Evolutionary conservation across 2,329 filamentous ascomycete species (phyloP).

Genomic region (Chaetomium strumarium): DNA sequence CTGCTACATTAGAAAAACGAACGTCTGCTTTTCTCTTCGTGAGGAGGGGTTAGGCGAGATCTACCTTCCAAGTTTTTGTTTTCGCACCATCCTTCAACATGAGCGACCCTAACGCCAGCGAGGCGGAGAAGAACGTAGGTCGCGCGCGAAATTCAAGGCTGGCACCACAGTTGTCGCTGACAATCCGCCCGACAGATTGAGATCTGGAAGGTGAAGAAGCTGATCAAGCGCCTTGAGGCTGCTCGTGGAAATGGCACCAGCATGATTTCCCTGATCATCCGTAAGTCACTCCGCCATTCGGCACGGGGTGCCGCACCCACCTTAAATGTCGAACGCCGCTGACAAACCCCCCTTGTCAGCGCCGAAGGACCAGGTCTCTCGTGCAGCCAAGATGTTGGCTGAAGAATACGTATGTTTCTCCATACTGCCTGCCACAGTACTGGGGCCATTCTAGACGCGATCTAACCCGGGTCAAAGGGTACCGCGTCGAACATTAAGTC

Average conservation of each 20-base stretch:
- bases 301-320: background rate
- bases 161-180: conserved; percentile 15
- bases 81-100: conserved; percentile 52
- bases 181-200: conserved; percentile 47
- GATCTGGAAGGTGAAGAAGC: conserved; percentile 98
- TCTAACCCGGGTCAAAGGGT: conserved; percentile 51
- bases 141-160: background rate
- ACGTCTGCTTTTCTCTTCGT: conserved; percentile 7
- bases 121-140: conserved; percentile 92
- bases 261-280: conserved; percentile 99
- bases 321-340: conserved; percentile 19
- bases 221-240: conserved; percentile 96
- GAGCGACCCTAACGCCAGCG: conserved; percentile 80
- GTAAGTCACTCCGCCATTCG: conserved; percentile 48
- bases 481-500: conserved; percentile 99
- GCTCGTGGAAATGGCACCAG: conserved; percentile 97
- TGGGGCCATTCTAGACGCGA: background rate
- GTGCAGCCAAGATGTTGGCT: conserved; percentile 98
- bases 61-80: conserved; percentile 19
- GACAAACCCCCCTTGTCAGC: conserved; percentile 46
- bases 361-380: conserved; percentile 95
- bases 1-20: conserved; percentile 5
- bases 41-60: conserved; percentile 20
- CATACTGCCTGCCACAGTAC: background rate
- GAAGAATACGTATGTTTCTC: conserved; percentile 83